Evolutionary conservation across 2,329 filamentous ascomycete genomes (phyloP), one percentile per base, ranked within the genome.

Genomic region (Leptographium lundbergii): DNA sequence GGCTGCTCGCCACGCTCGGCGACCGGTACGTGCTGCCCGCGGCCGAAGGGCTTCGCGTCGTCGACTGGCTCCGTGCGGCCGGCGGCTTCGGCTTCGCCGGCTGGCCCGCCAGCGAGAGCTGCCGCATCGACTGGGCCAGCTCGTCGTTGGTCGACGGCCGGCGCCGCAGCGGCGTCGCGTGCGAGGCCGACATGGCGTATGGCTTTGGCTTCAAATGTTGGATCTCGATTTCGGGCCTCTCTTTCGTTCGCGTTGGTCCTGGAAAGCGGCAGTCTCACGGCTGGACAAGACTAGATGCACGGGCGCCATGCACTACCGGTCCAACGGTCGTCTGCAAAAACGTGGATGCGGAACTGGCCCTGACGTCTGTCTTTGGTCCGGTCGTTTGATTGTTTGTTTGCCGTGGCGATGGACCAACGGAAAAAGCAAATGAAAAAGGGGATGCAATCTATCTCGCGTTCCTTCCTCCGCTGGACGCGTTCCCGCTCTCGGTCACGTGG

Each of bases 1-100:
- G 59, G 34, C 57, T 60, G 66, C 68, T 71, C 50, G 69, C 67
- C 17, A 72, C 68, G 52, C 62, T 70, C 9, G 77, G 73, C 6
- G 73, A 72, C n/a, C 68, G 70, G 58, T 68, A 71, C 58, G 72
- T 67, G 47, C 32, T 53, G 29, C 22, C 69, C 66, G 57, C 55
- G 47, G 2, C 58, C 56, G 29, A 42, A 6, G 25, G 22, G 24
- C 32, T 51, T 14, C 24, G 13, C 25, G 48, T 27, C 5, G 11
- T 4, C 1, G 52, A 39, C 1, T n/a, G 7, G 17, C 9, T 24
- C 9, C 52, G 52, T 4, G 52, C 4, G 9, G n/a, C 5, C 9
- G 53, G 13, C 22, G 22, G 22, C 22, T 24, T 45, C 11, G 55
- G n/a, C n/a, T n/a, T 36, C 6, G 63, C 61, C 32, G 63, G 60